Evolutionary conservation across 2,329 filamentous ascomycete species (phyloP).

Genomic region (Acarospora socialis): DNA sequence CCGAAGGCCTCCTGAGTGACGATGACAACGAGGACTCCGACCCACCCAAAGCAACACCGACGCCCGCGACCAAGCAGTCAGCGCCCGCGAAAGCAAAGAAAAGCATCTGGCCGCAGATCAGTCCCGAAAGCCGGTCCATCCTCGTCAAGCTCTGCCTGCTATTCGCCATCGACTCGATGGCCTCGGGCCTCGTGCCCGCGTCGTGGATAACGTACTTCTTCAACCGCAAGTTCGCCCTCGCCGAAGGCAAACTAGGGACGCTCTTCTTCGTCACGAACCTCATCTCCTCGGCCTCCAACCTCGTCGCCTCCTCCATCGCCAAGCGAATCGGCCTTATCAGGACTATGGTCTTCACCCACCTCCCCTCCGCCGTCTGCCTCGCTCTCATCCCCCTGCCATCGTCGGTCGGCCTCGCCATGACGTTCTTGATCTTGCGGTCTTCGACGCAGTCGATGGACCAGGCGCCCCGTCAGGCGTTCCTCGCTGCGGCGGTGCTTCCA

Average conservation of each 20-base stretch:
- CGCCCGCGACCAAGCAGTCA: slow-evolving; percentile 8
- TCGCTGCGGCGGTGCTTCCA: slow-evolving; percentile 49
- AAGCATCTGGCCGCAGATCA: slow-evolving; percentile 43
- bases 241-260: slow-evolving; percentile 38
- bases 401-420: slow-evolving; percentile 39
- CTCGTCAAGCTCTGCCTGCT: slow-evolving; percentile 51
- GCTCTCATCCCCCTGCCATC: slow-evolving; percentile 46
- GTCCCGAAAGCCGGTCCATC: slow-evolving; percentile 37
- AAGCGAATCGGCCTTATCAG: slow-evolving; percentile 44
- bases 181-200: slow-evolving; percentile 51
- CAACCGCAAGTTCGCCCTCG: slow-evolving; percentile 38
- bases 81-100: slow-evolving; percentile 14
- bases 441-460: slow-evolving; percentile 55
- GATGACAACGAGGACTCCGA: slow-evolving; percentile 13
- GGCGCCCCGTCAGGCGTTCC: slow-evolving; percentile 54
- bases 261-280: slow-evolving; percentile 37
- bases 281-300: slow-evolving; percentile 28
- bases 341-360: slow-evolving; percentile 64
- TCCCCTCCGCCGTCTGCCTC: slow-evolving; percentile 53
- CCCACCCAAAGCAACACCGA: slow-evolving; percentile 9
- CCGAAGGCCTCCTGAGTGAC: slow-evolving; percentile 20
- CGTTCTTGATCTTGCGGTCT: slow-evolving; percentile 47
- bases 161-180: slow-evolving; percentile 55
- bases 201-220: slow-evolving; percentile 44
- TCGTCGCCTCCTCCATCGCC: slow-evolving; percentile 47